Evolutionary conservation across 2,329 filamentous ascomycete genomes (phyloP).

Genomic region (Alternaria viburni): DNA sequence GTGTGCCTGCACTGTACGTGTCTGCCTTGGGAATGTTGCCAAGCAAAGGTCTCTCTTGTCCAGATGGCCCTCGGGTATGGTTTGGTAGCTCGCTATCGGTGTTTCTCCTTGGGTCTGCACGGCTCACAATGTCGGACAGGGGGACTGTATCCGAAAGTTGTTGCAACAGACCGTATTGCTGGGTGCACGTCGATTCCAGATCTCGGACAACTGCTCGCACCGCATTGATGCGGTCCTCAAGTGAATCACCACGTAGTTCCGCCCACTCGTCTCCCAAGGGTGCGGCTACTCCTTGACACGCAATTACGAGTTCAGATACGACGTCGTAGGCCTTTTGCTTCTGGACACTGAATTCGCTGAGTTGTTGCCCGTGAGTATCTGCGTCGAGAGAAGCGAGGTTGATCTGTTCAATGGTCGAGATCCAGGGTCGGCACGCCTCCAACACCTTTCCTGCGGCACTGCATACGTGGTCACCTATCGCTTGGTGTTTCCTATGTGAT

Average conservation of each 20-base stretch:
- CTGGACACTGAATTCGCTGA: conserved; percentile 85
- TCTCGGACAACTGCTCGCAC: conserved; percentile 79
- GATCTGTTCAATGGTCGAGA: conserved; percentile 88
- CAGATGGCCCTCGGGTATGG: conserved; percentile 40
- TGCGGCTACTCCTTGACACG: conserved; percentile 89
- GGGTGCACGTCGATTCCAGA: conserved; percentile 83
- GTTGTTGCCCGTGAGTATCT: conserved; percentile 80
- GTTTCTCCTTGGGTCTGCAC: conserved; percentile 49
- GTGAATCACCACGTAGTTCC: conserved; percentile 84
- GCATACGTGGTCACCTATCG: conserved; percentile 83
- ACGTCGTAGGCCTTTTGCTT: conserved; percentile 96
- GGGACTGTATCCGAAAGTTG: conserved; percentile 83
- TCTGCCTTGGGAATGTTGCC: conserved; percentile 65
- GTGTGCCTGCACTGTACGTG: conserved; percentile 67
- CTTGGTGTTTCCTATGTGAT: conserved; percentile 76
- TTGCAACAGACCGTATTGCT: conserved; percentile 87
- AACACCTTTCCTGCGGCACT: conserved; percentile 78
- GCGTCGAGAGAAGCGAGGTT: conserved; percentile 81
- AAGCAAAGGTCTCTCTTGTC: conserved; percentile 54
- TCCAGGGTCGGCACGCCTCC: conserved; percentile 89
- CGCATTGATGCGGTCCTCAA: conserved; percentile 84
- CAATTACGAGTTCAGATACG: conserved; percentile 84
- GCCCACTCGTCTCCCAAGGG: conserved; percentile 96
- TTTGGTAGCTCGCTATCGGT: conserved; percentile 48
- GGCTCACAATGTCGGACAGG: conserved; percentile 35